phyloP scores from a whole-genome alignment of 2,329 filamentous ascomycete species.

The Ceratocystis albifundus region DNA sequence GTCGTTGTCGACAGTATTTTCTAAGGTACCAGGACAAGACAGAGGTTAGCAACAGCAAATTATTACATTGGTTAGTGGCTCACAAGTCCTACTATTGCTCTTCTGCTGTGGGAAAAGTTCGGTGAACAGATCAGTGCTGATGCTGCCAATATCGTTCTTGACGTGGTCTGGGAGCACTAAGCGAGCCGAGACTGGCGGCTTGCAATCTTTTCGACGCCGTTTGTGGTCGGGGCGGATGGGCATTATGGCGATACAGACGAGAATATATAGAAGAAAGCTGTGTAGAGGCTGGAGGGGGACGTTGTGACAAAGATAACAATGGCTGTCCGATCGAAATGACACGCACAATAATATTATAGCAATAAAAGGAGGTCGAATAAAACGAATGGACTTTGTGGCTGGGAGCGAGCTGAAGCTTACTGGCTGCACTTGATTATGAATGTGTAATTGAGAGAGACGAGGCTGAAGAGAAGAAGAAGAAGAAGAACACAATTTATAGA shows the following conservation, averaged over 20 bases:
- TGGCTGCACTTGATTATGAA: not conserved
- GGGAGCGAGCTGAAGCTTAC: not conserved
- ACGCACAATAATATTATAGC: not conserved
- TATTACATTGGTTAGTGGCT: not conserved
- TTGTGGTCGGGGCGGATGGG: constrained; percentile 5
- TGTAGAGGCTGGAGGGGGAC: not conserved
- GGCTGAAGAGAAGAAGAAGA: not conserved
- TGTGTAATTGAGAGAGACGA: not conserved
- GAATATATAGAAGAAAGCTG: not conserved
- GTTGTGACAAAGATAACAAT: not conserved
- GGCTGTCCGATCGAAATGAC: no score
- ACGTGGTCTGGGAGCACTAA: constrained; percentile 76
- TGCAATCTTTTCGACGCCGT: constrained; percentile 40
- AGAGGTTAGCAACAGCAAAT: constrained; percentile 24
- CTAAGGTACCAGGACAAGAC: constrained; percentile 20
- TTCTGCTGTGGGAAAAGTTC: constrained; percentile 56
- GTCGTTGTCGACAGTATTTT: constrained; percentile 30
- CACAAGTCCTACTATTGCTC: constrained; percentile 6
- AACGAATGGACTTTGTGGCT: not conserved
- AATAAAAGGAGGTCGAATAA: not conserved
- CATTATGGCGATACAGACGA: not conserved
- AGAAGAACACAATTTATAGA: no score
- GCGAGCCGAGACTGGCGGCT: constrained; percentile 64
- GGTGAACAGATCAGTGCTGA: constrained; percentile 75
- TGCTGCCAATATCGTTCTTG: constrained; percentile 70